Conservation (phyloP, 495 filamentous ascomycete species). For the Delitschia confertaspora region DNA sequence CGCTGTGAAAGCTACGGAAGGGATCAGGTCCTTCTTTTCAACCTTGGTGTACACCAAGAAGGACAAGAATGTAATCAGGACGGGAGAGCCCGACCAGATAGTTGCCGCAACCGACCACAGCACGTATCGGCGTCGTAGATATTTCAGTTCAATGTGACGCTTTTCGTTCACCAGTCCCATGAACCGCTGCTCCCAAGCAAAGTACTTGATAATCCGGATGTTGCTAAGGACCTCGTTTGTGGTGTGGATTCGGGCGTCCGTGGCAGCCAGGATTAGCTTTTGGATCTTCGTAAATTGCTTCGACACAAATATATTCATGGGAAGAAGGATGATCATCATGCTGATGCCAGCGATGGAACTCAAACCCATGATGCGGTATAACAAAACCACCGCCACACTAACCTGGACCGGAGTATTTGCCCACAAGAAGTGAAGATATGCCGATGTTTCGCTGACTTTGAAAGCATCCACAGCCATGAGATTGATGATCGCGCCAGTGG, state of each 20-base stretch:
- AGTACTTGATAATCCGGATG: conserved; percentile 98
- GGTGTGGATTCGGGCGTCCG: conserved; percentile 90
- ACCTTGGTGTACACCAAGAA: conserved; percentile 90
- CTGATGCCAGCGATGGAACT: conserved; percentile 90
- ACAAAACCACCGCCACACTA: conserved; percentile 59
- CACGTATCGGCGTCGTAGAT: conserved; percentile 73
- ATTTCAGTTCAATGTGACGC: conserved; percentile 64
- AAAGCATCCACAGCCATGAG: conserved; percentile 99
- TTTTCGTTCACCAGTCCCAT: conserved; percentile 81
- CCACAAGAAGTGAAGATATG: conserved; percentile 86
- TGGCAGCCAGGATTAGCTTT: conserved; percentile 84
- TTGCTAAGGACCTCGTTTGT: conserved; percentile 97
- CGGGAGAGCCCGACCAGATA: conserved; percentile 92
- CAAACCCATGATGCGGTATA: conserved; percentile 83
- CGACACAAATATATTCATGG: conserved; percentile 80
- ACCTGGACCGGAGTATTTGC: conserved; percentile 79
- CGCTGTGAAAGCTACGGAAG: conserved; percentile 92
- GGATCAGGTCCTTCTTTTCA: conserved; percentile 80
- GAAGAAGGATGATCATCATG: conserved; percentile 83
- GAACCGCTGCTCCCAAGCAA: conserved; percentile 96
- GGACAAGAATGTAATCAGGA: conserved; percentile 90
- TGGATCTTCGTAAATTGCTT: conserved; percentile 75
- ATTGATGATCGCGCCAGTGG: conserved; percentile 94
- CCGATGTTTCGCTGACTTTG: conserved; percentile 88
- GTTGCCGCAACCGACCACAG: conserved; percentile 86